Evolutionary conservation across 2,329 filamentous ascomycete species (phyloP), one percentile per base, ranked within the genome.

Genomic region (Botrytis fabae): DNA sequence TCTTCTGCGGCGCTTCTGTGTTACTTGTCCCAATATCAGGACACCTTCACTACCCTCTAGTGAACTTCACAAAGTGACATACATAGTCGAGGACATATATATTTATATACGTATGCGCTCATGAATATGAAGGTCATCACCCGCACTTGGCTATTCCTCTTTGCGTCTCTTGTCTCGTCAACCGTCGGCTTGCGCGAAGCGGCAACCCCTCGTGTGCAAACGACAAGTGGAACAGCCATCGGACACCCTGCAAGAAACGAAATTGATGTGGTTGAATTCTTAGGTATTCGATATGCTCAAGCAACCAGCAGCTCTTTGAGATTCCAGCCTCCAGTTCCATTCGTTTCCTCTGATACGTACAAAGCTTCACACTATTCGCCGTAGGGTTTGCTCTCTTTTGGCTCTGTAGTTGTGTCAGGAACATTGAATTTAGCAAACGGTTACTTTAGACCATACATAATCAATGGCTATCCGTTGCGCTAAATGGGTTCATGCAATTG

Each of bases 221-320:
- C 79, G 2, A 76, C 65, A 35, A 78, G 77, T 65, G 79, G 79
- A 18, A 73, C 74, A n/a, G 75, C 80, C 8, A 70, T 60, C 64
- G 78, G 79, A 40, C 78, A 78, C 63, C 69, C 76, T 35, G 77
- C 75, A 18, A 73, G 64, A 10, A 75, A 74, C 35, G 48, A 75
- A 22, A 73, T 75, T 4, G 69, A 75, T 4, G 78, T 80, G 5
- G 76, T 78, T 1, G 78, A 77, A 61, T 85, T 85, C 71, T 77
- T 83, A 12, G 82, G 82, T 18, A 82, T 85, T 69, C 82, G 81
- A 12, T 84, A 83, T 76, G 83, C 80, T 2, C 77, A 81, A 35
- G 79, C 82, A 9, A 82, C 84, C 22, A 75, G 80, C 32, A 82
- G 81, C 4, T 77, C 83, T 18, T 77, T 81, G 57, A 80, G 83